These are phyloP conservation scores for Ustanciosporium gigantosporum DNA, from an alignment of 1,284 basidiomycete genomes.

Conservation along the genomic window DNA sequence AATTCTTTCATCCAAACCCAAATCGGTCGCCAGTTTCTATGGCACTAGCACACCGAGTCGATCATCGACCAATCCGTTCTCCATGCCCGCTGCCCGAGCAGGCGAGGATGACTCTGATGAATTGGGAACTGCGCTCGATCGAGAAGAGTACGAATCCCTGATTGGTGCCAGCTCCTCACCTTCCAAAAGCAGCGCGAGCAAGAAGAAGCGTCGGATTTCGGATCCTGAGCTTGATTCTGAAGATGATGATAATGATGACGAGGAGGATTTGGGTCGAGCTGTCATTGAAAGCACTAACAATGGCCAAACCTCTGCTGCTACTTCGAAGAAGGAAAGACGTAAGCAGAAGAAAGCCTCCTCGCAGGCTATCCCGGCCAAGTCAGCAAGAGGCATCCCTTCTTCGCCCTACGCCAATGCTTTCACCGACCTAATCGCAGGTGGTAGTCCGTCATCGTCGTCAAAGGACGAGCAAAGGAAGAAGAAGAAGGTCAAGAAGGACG, in stretches of 20 bases:
- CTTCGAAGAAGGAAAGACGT: constrained; percentile 29
- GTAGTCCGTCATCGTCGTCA: background rate
- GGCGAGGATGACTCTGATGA: constrained; percentile 18
- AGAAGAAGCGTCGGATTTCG: background rate
- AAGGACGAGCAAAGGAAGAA: constrained; percentile 23
- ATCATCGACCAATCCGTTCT: no score
- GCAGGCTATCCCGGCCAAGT: constrained; percentile 3
- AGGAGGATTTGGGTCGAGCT: background rate
- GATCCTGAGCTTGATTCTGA: constrained; percentile 8
- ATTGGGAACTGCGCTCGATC: constrained; percentile 20
- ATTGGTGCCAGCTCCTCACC: constrained; percentile 5
- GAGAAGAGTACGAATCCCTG: constrained; percentile 35
- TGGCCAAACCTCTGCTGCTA: background rate
- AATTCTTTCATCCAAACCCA: constrained; percentile 23
- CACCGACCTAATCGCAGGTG: constrained; percentile 1
- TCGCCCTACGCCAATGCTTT: constrained; percentile 26
- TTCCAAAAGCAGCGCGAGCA: background rate
- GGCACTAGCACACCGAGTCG: background rate
- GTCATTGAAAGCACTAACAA: no score
- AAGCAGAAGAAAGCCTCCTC: constrained; percentile 26
- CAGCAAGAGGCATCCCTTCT: constrained; percentile 4
- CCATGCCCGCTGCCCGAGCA: no score
- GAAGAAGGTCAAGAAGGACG: constrained; percentile 7
- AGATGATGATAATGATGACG: constrained; percentile 2
- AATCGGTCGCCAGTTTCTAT: constrained; percentile 34